These are phyloP conservation scores for Hydrangea macrophylla DNA, from an alignment of 148 eudicot genomes.

Conservation along the genomic window DNA sequence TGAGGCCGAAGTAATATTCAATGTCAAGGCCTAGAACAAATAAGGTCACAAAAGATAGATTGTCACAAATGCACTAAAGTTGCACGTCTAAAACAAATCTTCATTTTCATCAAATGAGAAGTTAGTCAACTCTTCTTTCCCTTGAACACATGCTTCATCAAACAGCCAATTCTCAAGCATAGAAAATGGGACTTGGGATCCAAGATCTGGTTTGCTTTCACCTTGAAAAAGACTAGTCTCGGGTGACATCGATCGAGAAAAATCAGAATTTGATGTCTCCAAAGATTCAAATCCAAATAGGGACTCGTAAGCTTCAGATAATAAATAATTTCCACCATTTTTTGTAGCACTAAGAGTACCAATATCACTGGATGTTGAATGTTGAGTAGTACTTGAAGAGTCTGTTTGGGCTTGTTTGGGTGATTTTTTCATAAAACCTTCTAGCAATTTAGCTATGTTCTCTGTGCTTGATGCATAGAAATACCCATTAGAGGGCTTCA, in stretches of 20 bases:
- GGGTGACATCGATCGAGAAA: conserved; percentile 24
- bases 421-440: conserved; percentile 33
- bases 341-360: conserved; percentile 11
- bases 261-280: conserved; percentile 30
- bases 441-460: conserved; percentile 49
- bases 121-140: conserved; percentile 24
- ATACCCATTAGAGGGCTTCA: conserved; percentile 10
- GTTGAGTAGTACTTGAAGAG: conserved; percentile 15
- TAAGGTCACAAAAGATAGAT: neutral
- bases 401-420: conserved; percentile 9
- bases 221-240: conserved; percentile 17
- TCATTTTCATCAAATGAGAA: conserved; percentile 28
- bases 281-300: conserved; percentile 33
- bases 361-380: conserved; percentile 12
- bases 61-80: neutral
- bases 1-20: neutral
- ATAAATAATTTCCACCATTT: conserved; percentile 24
- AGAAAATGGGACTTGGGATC: conserved; percentile 18
- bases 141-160: conserved; percentile 25
- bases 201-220: conserved; percentile 25
- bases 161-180: conserved; percentile 53
- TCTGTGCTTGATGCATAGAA: conserved; percentile 43
- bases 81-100: conserved; percentile 22
- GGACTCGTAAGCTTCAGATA: conserved; percentile 26
- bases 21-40: conserved; percentile 3